Conservation (phyloP, 2,329 filamentous ascomycete genomes). For the Epicoccum sorghinum region DNA sequence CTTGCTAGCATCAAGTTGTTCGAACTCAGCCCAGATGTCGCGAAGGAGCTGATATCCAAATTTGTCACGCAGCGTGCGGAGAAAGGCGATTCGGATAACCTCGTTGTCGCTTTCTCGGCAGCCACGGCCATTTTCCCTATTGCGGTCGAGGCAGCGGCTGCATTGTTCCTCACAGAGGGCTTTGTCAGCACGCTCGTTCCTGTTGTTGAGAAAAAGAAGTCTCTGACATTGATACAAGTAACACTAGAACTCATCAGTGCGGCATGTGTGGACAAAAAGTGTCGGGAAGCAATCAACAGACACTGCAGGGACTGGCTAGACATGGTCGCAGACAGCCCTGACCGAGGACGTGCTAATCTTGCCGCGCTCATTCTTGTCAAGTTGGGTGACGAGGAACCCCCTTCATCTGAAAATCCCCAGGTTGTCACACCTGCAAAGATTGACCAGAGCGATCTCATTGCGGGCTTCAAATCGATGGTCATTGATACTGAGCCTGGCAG, state of each 20-base stretch:
- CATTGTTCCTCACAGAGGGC: slow-evolving; percentile 85
- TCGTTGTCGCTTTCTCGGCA: slow-evolving; percentile 92
- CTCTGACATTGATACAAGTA: slow-evolving; percentile 82
- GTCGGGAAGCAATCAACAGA: slow-evolving; percentile 81
- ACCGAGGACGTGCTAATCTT: slow-evolving; percentile 59
- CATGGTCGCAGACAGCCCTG: slow-evolving; percentile 74
- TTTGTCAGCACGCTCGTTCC: slow-evolving; percentile 80
- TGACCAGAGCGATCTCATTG: slow-evolving; percentile 57
- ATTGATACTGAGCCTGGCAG: slow-evolving; percentile 62
- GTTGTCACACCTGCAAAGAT: slow-evolving; percentile 41
- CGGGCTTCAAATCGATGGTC: slow-evolving; percentile 68
- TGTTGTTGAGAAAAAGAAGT: slow-evolving; percentile 81
- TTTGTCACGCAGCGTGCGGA: slow-evolving; percentile 77
- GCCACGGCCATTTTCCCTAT: slow-evolving; percentile 87
- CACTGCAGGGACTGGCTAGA: slow-evolving; percentile 88
- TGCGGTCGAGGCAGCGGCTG: slow-evolving; percentile 73
- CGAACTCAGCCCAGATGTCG: slow-evolving; percentile 74
- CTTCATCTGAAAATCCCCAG: slow-evolving; percentile 33
- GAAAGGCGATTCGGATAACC: slow-evolving; percentile 81
- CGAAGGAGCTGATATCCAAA: slow-evolving; percentile 70
- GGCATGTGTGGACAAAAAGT: slow-evolving; percentile 83
- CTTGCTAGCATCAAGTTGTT: slow-evolving; percentile 84
- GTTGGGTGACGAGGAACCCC: slow-evolving; percentile 51
- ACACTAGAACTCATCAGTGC: slow-evolving; percentile 89
- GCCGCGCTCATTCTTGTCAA: slow-evolving; percentile 63